phyloP scores from a whole-genome alignment of 225 moss, liverwort and hornwort genomes.

The Ulota crispa region DNA sequence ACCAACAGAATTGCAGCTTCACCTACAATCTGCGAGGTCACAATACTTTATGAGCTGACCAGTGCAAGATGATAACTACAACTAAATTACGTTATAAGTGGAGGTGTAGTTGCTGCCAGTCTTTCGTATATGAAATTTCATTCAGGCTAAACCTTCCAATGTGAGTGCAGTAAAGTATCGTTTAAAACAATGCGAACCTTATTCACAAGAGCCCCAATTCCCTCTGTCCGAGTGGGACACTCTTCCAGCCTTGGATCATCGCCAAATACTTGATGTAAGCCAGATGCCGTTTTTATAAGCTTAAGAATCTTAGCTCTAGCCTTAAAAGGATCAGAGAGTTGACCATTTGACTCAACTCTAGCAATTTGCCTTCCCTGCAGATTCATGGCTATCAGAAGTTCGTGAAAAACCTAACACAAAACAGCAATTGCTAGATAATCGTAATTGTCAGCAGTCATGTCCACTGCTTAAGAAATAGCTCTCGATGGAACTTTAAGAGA shows the following conservation, averaged over 20 bases:
- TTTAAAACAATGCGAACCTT: constrained; percentile 27
- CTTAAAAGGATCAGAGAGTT: constrained; percentile 28
- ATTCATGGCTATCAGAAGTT: too few relatives aligned
- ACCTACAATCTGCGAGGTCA: constrained; percentile 36
- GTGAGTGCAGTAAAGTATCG: too few relatives aligned
- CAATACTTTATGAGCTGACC: not conserved
- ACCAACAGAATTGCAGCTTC: constrained; percentile 47
- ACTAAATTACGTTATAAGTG: not conserved
- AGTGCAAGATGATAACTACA: not conserved
- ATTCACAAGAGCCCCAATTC: constrained; percentile 35
- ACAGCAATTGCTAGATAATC: not conserved
- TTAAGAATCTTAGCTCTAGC: constrained; percentile 37
- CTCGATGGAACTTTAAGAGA: not conserved
- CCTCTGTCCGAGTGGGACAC: constrained; percentile 24
- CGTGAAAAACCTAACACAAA: not conserved
- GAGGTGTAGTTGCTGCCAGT: too few relatives aligned
- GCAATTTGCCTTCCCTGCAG: constrained; percentile 21
- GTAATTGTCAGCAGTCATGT: too few relatives aligned
- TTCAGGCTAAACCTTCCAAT: not conserved
- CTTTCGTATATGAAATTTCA: too few relatives aligned
- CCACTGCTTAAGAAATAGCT: too few relatives aligned
- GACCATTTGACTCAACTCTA: constrained; percentile 32
- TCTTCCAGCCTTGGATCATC: constrained; percentile 33
- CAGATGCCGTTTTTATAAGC: constrained; percentile 27
- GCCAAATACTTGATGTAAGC: constrained; percentile 15